These are phyloP conservation scores for Triglochin maritima DNA, from an alignment of 106 monocot species.

Conservation along the genomic window DNA sequence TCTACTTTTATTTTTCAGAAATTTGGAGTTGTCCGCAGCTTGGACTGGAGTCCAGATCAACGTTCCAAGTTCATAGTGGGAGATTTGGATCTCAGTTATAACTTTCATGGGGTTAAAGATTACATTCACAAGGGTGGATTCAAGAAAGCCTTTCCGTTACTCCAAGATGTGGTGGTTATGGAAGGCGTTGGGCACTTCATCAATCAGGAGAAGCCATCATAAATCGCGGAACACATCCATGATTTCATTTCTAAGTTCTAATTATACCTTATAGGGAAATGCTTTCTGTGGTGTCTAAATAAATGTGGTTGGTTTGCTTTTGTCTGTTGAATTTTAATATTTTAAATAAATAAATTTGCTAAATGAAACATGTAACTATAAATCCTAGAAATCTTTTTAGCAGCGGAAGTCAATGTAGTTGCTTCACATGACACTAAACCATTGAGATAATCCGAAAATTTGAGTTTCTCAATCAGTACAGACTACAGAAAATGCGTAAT, in stretches of 20 bases:
- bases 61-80: conserved; percentile 21
- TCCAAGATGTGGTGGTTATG: conserved; percentile 18
- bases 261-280: background rate
- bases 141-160: conserved; percentile 10
- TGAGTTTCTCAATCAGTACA: no score
- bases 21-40: conserved; percentile 14
- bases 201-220: conserved; percentile 5
- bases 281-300: no score
- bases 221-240: conserved; percentile 9
- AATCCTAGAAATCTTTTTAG: no score
- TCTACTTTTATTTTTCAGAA: background rate
- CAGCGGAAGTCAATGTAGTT: no score
- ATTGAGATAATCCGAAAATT: no score
- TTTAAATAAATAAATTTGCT: no score
- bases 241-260: conserved; percentile 13
- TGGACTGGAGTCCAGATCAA: conserved; percentile 16
- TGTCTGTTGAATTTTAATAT: no score
- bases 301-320: no score
- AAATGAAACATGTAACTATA: no score
- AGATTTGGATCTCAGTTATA: conserved; percentile 15
- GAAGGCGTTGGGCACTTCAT: conserved; percentile 16
- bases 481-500: no score
- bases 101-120: conserved; percentile 9
- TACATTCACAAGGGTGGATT: conserved; percentile 15
- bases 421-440: no score